Percentiles rank a stretch among this genome's conserved stretches.
Evolutionary conservation across 2,329 filamentous ascomycete genomes (phyloP).

Genomic region (Colletotrichum lindemuthianum): DNA sequence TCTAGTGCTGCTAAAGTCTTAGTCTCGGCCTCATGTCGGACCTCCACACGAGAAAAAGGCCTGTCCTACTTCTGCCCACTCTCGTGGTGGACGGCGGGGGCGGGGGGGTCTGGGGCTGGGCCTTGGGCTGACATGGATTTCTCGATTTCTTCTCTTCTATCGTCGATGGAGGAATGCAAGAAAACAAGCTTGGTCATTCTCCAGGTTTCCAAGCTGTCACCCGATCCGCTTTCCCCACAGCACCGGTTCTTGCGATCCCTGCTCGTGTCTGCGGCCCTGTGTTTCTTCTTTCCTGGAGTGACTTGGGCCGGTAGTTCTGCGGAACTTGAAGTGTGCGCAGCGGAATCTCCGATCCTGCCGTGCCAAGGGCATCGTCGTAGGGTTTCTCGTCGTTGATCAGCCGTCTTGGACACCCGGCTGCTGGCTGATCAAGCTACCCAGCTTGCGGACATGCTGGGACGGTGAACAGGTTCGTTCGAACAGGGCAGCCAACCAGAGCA

Average conservation of each 20-base stretch:
- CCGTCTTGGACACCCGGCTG: too few relatives aligned
- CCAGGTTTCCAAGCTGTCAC: slow-evolving; percentile 33
- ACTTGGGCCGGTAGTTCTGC: slow-evolving; percentile 18
- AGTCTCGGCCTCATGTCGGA: slow-evolving; percentile 32
- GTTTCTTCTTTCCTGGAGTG: too few relatives aligned
- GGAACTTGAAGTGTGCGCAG: neutral
- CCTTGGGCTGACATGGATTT: neutral
- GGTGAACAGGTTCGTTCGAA: too few relatives aligned
- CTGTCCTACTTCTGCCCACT: slow-evolving; percentile 15
- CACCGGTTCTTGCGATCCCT: neutral
- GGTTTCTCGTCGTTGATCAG: neutral
- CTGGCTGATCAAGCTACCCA: neutral
- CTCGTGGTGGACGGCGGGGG: slow-evolving; percentile 27
- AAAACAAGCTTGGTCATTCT: slow-evolving; percentile 27
- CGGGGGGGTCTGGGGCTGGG: slow-evolving; percentile 1
- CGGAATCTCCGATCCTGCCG: neutral
- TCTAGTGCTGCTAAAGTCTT: neutral
- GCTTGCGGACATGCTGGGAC: neutral
- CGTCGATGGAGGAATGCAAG: neutral
- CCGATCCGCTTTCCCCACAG: slow-evolving; percentile 28
- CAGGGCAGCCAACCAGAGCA: too few relatives aligned
- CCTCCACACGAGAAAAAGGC: slow-evolving; percentile 22
- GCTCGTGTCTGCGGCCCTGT: neutral
- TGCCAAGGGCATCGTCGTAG: neutral
- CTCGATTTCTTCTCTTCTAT: neutral